These are phyloP conservation scores for Cyanidium caldarium DNA, from an alignment of 23 red algal genomes.

Conservation along the genomic window DNA sequence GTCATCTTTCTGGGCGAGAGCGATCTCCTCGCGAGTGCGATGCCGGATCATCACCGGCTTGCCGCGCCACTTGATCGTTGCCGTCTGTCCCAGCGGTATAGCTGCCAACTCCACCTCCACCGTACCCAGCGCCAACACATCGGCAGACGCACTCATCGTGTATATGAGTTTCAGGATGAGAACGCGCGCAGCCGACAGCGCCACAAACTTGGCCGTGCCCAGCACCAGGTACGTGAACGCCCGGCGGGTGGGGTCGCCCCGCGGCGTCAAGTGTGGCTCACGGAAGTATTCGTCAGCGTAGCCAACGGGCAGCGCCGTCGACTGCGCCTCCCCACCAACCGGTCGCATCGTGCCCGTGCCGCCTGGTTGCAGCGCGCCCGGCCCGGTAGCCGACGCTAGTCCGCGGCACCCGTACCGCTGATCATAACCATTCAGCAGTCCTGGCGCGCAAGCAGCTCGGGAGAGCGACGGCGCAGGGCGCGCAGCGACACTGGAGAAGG, in stretches of 20 bases:
- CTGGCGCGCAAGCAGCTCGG: no score
- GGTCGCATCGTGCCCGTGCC: no score
- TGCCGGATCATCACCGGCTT: constrained; percentile 98
- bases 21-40: constrained; percentile 67
- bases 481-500: no score
- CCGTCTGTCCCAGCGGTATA: constrained; percentile 71
- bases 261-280: constrained; percentile 45
- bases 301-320: constrained; percentile 51
- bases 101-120: constrained; percentile 70
- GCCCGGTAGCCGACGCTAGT: no score
- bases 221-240: constrained; percentile 88
- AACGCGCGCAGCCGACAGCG: constrained; percentile 55
- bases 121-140: constrained; percentile 72
- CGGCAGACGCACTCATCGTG: constrained; percentile 86
- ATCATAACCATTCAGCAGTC: no score
- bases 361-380: no score
- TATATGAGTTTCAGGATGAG: constrained; percentile 85
- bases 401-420: no score
- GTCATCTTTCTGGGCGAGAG: constrained; percentile 57
- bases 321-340: no score
- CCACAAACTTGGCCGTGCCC: constrained; percentile 84
- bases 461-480: no score
- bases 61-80: constrained; percentile 95
- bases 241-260: constrained; percentile 86
- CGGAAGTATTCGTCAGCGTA: constrained; percentile 88